phyloP scores from a whole-genome alignment of 805 yeast species.

The Debaryomyces castellii region DNA sequence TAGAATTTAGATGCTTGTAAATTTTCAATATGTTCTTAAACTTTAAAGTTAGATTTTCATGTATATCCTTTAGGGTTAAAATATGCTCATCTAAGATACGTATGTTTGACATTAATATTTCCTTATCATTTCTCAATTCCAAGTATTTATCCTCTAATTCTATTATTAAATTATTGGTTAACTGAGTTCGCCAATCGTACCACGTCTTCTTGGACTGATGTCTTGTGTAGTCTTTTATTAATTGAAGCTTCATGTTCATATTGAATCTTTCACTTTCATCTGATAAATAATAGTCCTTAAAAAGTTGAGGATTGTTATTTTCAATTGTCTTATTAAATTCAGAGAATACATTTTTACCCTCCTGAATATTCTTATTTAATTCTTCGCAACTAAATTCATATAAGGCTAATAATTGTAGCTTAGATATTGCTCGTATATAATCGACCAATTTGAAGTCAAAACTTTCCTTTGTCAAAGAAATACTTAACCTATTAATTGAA shows the following conservation, averaged over 20 bases:
- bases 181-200: constrained; percentile 62
- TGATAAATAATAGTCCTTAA: constrained; percentile 47
- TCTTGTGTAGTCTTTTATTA: constrained; percentile 51
- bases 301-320: constrained; percentile 48
- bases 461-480: constrained; percentile 11
- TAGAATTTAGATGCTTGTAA: constrained; percentile 6
- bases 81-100: constrained; percentile 7
- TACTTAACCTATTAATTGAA: constrained; percentile 20
- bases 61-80: constrained; percentile 8
- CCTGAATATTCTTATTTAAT: constrained; percentile 47
- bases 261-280: constrained; percentile 34
- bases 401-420: constrained; percentile 46
- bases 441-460: constrained; percentile 24
- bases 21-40: constrained; percentile 16
- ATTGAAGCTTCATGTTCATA: constrained; percentile 48
- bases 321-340: constrained; percentile 47
- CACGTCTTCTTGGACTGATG: constrained; percentile 55
- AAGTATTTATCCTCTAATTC: constrained; percentile 24
- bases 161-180: constrained; percentile 44
- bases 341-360: constrained; percentile 47
- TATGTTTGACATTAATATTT: constrained; percentile 11
- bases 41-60: constrained; percentile 12
- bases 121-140: constrained; percentile 19
- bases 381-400: constrained; percentile 56
- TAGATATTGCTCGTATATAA: constrained; percentile 37